Evolutionary conservation across 2,329 filamentous ascomycete species (phyloP).

Genomic region (Cercospora sp.): DNA sequence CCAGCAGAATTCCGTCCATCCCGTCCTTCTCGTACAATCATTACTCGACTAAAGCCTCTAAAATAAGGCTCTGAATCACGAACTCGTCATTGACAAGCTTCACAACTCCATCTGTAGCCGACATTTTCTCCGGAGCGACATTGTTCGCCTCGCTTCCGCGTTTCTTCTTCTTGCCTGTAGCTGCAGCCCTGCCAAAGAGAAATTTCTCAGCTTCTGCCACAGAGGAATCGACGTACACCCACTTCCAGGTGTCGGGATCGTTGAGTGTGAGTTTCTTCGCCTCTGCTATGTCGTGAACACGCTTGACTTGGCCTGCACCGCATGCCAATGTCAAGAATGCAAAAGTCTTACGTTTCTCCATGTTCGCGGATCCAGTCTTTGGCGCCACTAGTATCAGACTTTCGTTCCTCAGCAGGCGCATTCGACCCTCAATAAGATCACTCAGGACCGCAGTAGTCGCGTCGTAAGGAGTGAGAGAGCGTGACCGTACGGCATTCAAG

Average conservation of each 20-base stretch:
- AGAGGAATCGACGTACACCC: constrained; percentile 75
- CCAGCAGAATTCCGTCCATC: neutral
- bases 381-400: constrained; percentile 72
- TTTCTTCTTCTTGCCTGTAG: constrained; percentile 49
- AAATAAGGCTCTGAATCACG: constrained; percentile 87
- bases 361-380: constrained; percentile 57
- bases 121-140: constrained; percentile 33
- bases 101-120: constrained; percentile 52
- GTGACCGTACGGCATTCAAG: constrained; percentile 74
- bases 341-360: constrained; percentile 67
- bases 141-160: constrained; percentile 19
- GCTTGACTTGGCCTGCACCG: constrained; percentile 66
- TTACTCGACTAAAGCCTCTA: constrained; percentile 71
- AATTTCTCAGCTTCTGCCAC: constrained; percentile 56
- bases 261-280: constrained; percentile 62
- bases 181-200: constrained; percentile 45
- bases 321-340: constrained; percentile 78
- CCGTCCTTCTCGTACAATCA: neutral
- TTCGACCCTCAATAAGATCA: constrained; percentile 56
- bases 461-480: constrained; percentile 63
- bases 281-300: constrained; percentile 65
- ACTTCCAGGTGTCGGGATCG: constrained; percentile 63
- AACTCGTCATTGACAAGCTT: constrained; percentile 79
- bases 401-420: constrained; percentile 48
- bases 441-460: constrained; percentile 59